Evolutionary conservation across 768 basidiomycete genomes (phyloP).

Genomic region (Lactarius hengduanensis): DNA sequence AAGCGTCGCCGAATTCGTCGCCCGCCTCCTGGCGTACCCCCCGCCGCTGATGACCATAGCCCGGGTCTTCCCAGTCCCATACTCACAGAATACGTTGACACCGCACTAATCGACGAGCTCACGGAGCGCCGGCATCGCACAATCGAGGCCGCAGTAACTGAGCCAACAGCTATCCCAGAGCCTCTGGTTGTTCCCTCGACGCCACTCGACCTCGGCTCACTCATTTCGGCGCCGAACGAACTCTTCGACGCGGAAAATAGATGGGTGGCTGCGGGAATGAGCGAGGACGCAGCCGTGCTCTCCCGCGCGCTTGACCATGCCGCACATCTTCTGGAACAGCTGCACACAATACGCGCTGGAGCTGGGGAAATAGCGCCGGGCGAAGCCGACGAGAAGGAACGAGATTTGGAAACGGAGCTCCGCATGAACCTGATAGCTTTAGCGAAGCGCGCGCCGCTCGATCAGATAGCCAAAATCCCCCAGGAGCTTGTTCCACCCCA

Average conservation of each 20-base stretch:
- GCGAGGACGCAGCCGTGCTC: conserved; percentile 46
- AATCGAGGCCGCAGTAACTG: conserved; percentile 9
- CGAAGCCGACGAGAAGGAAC: conserved; percentile 39
- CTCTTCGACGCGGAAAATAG: conserved; percentile 40
- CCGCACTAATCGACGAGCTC: conserved; percentile 20
- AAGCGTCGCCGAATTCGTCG: conserved; percentile 72
- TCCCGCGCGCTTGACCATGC: conserved; percentile 58
- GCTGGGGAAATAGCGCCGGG: conserved; percentile 22
- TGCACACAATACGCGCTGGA: conserved; percentile 37
- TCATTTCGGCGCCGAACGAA: conserved; percentile 44
- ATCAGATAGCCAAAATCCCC: conserved; percentile 34
- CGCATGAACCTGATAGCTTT: conserved; percentile 74
- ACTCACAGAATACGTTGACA: conserved; percentile 20
- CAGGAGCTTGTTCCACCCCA: conserved; percentile 27
- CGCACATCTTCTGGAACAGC: conserved; percentile 48
- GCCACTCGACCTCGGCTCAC: conserved; percentile 43
- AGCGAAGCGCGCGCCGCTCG: conserved; percentile 73
- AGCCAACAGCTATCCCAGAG: not conserved
- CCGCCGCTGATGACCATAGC: not conserved
- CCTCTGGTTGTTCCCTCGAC: not conserved
- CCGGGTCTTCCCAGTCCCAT: not conserved
- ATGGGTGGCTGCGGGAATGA: conserved; percentile 37
- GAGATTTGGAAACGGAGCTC: conserved; percentile 53
- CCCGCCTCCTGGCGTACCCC: conserved; percentile 31
- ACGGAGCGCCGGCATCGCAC: conserved; percentile 25